Evolutionary conservation across 805 yeast species (phyloP).

Genomic region (Candida nemodendra): DNA sequence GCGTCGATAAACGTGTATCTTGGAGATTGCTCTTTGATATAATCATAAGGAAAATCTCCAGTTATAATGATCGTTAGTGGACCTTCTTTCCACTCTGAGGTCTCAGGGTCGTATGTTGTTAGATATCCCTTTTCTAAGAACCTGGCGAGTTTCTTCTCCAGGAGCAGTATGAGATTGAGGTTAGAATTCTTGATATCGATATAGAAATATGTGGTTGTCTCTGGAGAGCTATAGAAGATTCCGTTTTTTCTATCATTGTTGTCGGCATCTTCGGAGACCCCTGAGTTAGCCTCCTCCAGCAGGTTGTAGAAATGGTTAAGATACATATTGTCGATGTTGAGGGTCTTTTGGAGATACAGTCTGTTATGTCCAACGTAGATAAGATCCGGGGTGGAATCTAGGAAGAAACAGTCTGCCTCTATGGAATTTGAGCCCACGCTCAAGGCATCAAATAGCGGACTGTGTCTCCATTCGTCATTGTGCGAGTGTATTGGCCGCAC

Average conservation of each 20-base stretch:
- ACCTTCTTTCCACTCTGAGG: conserved; percentile 39
- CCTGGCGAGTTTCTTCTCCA: conserved; percentile 44
- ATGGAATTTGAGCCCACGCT: conserved; percentile 51
- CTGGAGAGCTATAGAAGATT: conserved; percentile 42
- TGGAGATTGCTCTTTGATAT: conserved; percentile 25
- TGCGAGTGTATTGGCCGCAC: conserved; percentile 56
- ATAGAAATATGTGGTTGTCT: conserved; percentile 53
- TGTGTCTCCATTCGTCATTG: conserved; percentile 64
- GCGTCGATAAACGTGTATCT: conserved; percentile 52
- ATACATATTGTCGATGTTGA: conserved; percentile 50
- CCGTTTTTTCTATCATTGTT: conserved; percentile 29
- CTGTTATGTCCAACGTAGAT: conserved; percentile 66
- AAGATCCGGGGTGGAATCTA: conserved; percentile 26
- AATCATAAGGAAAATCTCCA: conserved; percentile 56
- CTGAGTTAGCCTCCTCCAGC: conserved; percentile 45
- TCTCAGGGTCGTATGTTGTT: conserved; percentile 42
- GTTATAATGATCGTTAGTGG: conserved; percentile 64
- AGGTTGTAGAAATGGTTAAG: conserved; percentile 49
- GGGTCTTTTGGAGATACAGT: conserved; percentile 38
- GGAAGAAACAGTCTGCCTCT: conserved; percentile 67
- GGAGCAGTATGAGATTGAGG: conserved; percentile 38
- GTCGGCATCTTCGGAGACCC: not conserved
- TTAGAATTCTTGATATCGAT: conserved; percentile 58
- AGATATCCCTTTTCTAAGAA: conserved; percentile 50
- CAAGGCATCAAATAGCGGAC: conserved; percentile 59